Percentiles rank a stretch among this genome's conserved stretches.
Conservation (phyloP, 208 protist species). For the Crithidia expoeki region DNA sequence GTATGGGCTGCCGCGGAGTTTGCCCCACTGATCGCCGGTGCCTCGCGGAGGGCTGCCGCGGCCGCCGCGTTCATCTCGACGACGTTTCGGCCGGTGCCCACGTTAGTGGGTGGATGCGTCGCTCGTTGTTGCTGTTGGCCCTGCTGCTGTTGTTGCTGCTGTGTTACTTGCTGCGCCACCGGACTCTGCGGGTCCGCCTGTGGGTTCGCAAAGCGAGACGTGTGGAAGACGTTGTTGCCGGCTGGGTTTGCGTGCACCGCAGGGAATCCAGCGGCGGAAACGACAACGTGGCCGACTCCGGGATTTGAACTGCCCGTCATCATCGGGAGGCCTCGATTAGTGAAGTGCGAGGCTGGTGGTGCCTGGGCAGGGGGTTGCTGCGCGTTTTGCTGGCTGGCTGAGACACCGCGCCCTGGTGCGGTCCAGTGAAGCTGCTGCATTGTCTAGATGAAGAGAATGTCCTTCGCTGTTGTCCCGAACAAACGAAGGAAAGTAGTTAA, state of each 20-base stretch:
- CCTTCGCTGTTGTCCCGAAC: no score
- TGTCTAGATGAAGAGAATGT: background rate
- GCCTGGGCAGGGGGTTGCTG: constrained; percentile 6
- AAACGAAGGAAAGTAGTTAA: background rate
- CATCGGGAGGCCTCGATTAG: background rate
- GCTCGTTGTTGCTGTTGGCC: constrained; percentile 27
- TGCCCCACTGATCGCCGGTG: constrained; percentile 39
- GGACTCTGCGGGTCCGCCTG: constrained; percentile 4
- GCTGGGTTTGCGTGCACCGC: constrained; percentile 2
- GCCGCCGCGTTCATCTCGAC: constrained; percentile 2
- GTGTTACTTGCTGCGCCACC: background rate
- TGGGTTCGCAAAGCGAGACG: constrained; percentile 11
- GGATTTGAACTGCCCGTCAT: background rate
- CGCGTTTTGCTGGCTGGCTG: constrained; percentile 5
- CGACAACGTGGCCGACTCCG: background rate
- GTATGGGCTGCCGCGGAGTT: constrained; percentile 39
- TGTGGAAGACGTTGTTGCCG: constrained; percentile 8
- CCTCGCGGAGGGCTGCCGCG: constrained; percentile 20
- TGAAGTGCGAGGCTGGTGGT: constrained; percentile 3
- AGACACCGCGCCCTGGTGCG: constrained; percentile 22
- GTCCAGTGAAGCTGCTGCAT: constrained; percentile 44
- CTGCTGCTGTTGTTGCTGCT: constrained; percentile 2
- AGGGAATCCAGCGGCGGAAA: background rate
- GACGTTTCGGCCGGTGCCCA: constrained; percentile 3
- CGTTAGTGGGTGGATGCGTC: constrained; percentile 1